Conservation (phyloP, 148 eudicot species). For the Fagopyrum tataricum region DNA sequence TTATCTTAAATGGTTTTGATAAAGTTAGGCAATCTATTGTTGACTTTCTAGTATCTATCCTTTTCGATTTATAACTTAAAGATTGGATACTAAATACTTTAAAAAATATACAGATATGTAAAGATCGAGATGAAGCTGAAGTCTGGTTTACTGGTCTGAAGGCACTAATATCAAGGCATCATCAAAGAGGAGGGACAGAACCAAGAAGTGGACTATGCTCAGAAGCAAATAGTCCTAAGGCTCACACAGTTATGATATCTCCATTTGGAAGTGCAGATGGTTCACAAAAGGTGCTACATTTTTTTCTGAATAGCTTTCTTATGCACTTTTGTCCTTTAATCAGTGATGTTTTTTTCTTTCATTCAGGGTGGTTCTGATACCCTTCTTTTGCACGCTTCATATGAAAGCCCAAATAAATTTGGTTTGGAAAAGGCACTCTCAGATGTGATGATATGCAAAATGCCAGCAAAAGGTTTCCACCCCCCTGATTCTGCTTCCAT, state of each 20-base stretch:
- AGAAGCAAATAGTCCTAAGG: slow-evolving; percentile 46
- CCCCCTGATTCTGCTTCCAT: slow-evolving; percentile 39
- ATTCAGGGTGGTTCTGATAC: slow-evolving; percentile 33
- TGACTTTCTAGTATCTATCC: neutral
- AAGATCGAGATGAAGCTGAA: slow-evolving; percentile 80
- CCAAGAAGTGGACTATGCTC: slow-evolving; percentile 44
- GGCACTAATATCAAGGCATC: slow-evolving; percentile 49
- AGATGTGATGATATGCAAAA: slow-evolving; percentile 36
- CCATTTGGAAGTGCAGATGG: slow-evolving; percentile 44
- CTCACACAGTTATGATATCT: slow-evolving; percentile 37
- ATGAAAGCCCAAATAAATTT: slow-evolving; percentile 38
- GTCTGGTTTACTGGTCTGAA: slow-evolving; percentile 64
- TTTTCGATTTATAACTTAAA: neutral
- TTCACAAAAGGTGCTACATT: slow-evolving; percentile 40
- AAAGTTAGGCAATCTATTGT: too few species aligned
- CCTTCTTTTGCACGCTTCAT: slow-evolving; percentile 27
- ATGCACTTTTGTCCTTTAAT: neutral
- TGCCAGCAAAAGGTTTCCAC: slow-evolving; percentile 26
- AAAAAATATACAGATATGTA: slow-evolving; percentile 50
- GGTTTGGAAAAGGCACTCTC: slow-evolving; percentile 53
- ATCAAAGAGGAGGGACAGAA: slow-evolving; percentile 36
- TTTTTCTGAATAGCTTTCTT: neutral
- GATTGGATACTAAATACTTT: neutral
- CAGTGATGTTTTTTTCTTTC: neutral
- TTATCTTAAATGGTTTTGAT: too few species aligned